A percentile compares a stretch with the other conserved stretches of the same genome.
These are phyloP conservation scores for Cyberlindnera euphorbiae DNA, from an alignment of 805 yeast species.

Conservation along the genomic window DNA sequence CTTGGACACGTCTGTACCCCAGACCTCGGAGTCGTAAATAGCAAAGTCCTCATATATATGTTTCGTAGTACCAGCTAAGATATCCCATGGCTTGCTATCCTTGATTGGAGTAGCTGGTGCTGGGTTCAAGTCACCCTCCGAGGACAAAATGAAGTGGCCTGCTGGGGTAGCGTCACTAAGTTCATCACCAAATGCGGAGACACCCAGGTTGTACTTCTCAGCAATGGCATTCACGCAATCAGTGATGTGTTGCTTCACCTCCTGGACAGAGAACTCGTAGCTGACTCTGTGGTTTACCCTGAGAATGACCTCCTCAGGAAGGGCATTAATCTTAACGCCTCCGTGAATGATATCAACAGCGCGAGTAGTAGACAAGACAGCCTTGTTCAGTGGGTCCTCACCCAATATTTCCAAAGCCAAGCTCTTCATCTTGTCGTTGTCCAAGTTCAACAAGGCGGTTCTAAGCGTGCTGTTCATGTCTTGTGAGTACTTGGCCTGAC, in stretches of 20 bases:
- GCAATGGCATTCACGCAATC: slow-evolving; percentile 11
- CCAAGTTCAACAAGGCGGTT: slow-evolving; percentile 21
- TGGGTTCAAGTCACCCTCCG: slow-evolving; percentile 9
- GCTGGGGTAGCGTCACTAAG: slow-evolving; percentile 1
- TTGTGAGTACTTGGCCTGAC: slow-evolving; percentile 47
- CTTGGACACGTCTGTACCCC: slow-evolving; percentile 3
- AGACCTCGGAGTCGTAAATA: slow-evolving; percentile 4
- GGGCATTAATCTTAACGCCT: slow-evolving; percentile 71
- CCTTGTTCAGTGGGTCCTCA: slow-evolving; percentile 9
- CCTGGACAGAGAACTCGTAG: slow-evolving; percentile 46
- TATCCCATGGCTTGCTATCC: slow-evolving; percentile 45
- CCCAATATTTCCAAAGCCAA: slow-evolving; percentile 26
- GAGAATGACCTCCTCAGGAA: slow-evolving; percentile 54
- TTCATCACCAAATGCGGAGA: slow-evolving; percentile 11
- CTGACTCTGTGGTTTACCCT: slow-evolving; percentile 61
- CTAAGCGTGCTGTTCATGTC: slow-evolving; percentile 22
- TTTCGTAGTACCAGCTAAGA: slow-evolving; percentile 51
- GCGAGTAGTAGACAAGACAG: slow-evolving; percentile 17
- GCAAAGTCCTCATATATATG: slow-evolving; percentile 45
- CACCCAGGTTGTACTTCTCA: slow-evolving; percentile 9
- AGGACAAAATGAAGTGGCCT: slow-evolving; percentile 9
- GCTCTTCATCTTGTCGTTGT: slow-evolving; percentile 31
- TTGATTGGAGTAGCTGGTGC: slow-evolving; percentile 24
- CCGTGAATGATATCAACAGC: slow-evolving; percentile 43
- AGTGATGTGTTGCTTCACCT: slow-evolving; percentile 8